phyloP scores from a whole-genome alignment of 306 rosid genomes.

The Prunus padus region DNA sequence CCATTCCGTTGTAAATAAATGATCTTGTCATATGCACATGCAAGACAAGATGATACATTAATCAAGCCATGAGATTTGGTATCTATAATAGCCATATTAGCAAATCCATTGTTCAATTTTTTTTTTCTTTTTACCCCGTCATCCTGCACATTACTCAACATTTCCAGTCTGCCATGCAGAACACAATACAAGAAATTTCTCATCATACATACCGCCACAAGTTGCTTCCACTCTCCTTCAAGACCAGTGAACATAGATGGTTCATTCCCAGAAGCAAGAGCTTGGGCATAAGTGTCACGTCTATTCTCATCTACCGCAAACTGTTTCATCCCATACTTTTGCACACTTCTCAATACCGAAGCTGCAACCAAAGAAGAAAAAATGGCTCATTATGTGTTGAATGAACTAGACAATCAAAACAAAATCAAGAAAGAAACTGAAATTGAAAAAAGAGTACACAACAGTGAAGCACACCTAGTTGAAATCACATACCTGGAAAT shows the following conservation, averaged over 20 bases:
- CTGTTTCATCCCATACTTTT: constrained; percentile 78
- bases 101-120: not conserved
- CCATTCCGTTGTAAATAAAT: no score
- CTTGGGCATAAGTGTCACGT: constrained; percentile 65
- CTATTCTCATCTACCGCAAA: constrained; percentile 73
- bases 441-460: not conserved
- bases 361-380: constrained; percentile 47
- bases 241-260: constrained; percentile 41
- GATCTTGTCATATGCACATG: not conserved
- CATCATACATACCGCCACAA: constrained; percentile 53
- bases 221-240: constrained; percentile 66
- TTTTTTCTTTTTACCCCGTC: not conserved
- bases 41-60: not conserved
- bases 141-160: not conserved
- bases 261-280: constrained; percentile 38
- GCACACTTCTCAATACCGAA: constrained; percentile 75
- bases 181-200: not conserved
- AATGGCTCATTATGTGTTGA: not conserved
- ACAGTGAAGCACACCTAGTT: not conserved
- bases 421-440: not conserved
- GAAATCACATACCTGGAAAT: constrained; percentile 63
- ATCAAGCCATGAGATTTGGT: constrained; percentile 7
- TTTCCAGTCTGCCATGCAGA: constrained; percentile 10
- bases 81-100: not conserved
- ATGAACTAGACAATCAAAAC: constrained; percentile 8